Base-by-base conservation (phyloP, 2,329 filamentous ascomycete genomes). In the Colletotrichum sansevieriae region DNA sequence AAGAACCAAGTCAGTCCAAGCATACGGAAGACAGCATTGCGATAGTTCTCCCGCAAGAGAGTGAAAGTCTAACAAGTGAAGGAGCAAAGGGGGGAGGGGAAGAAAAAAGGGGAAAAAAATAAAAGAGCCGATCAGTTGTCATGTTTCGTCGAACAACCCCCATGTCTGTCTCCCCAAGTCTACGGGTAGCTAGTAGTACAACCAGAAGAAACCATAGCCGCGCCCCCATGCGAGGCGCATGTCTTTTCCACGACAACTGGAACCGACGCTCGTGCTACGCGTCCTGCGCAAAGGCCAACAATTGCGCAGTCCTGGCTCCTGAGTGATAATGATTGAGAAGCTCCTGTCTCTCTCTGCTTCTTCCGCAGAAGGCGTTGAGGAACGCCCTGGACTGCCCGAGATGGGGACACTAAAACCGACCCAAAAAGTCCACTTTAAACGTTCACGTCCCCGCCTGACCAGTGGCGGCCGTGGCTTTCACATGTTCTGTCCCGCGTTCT, bases 401-500 rank as follows among this genome's bases (percentile, higher is more conserved):
- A n/a, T 52, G 10, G 13, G 49, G n/a, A 33, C 49, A 29, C 29
- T 52, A 33, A 15, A 35, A 7, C 22, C 13, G 25, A 33, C n/a
- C 49, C n/a, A 52, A 33, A 18, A 52, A 52, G 37, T 39, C 37
- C 37, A 13, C 37, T 39, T 6, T 15, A 11, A 1, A 39, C 37
- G 11, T 52, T 25, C 22, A 35, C 10, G 15, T 18, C 51, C 51
- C 44, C 44, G 29, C 44, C 15, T 12, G 44, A 25, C 43, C 33
- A 52, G 58, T 59, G 47, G 62, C 62, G 33, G 39, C 20, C 9
- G 37, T 61, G 56, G 63, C 56, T 58, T 63, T 70, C 68, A 70
- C 68, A 70, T 70, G 68, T 54, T 57, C 51, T 64, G 13, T 51
- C 44, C 35, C 9, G 13, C 11, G 5, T 35, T n/a, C 25, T 15